Evolutionary conservation across 208 protist genomes (phyloP).

Genomic region (Wallacemonas sp.): DNA sequence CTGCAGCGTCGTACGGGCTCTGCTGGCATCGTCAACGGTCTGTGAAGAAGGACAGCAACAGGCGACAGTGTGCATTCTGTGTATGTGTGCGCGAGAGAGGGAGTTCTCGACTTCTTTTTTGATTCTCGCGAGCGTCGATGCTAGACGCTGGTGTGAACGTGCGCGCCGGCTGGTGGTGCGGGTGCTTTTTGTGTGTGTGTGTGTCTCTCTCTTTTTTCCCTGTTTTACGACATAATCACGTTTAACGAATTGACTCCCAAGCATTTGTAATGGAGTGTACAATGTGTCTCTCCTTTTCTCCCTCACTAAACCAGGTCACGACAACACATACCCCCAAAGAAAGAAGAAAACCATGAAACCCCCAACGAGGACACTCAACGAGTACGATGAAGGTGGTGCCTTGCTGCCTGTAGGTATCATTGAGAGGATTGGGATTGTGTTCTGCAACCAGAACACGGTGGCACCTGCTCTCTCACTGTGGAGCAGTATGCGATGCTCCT

Average conservation of each 20-base stretch:
- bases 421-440: too few relatives aligned
- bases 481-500: too few relatives aligned
- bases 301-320: background rate
- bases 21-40: background rate
- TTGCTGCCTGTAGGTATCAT: too few relatives aligned
- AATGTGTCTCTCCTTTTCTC: constrained; percentile 5
- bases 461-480: too few relatives aligned
- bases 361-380: too few relatives aligned
- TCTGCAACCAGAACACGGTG: too few relatives aligned
- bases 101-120: too few relatives aligned
- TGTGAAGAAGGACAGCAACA: background rate
- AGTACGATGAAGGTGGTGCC: too few relatives aligned
- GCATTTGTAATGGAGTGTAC: background rate
- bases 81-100: too few relatives aligned
- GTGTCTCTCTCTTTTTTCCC: constrained; percentile 24
- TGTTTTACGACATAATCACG: constrained; percentile 3
- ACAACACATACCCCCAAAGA: background rate
- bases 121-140: too few relatives aligned
- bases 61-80: too few relatives aligned
- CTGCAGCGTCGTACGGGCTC: constrained; percentile 32
- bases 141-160: too few relatives aligned
- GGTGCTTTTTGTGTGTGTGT: constrained; percentile 11
- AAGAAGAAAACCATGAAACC: background rate
- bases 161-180: background rate
- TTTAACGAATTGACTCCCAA: constrained; percentile 10